Conservation (phyloP, 108 stramenopile genomes). For the Nitzschia palea region DNA sequence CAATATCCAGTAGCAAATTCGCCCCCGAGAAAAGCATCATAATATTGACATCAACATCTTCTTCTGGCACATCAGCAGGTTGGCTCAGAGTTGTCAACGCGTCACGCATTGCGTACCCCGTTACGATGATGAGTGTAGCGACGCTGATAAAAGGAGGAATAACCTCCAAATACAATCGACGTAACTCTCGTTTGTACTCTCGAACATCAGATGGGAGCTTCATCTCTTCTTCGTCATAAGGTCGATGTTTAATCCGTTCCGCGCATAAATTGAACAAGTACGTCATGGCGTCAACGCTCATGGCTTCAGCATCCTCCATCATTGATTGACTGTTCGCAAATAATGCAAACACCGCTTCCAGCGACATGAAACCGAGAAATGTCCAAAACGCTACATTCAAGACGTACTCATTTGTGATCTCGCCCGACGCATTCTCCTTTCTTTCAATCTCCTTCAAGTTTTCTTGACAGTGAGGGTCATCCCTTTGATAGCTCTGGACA, state of each 20-base stretch:
- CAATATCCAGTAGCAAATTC: conserved; percentile 65
- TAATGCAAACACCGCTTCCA: conserved; percentile 50
- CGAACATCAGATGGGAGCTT: not conserved
- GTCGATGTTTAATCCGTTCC: conserved; percentile 55
- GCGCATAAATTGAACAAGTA: conserved; percentile 72
- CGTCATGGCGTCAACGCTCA: conserved; percentile 66
- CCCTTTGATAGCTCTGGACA: conserved; percentile 3
- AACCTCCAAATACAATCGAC: conserved; percentile 57
- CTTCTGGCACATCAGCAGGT: conserved; percentile 21
- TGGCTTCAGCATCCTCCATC: conserved; percentile 28
- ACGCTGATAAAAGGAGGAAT: conserved; percentile 70
- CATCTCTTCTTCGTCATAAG: not conserved
- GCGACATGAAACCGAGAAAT: conserved; percentile 40
- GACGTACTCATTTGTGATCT: conserved; percentile 11
- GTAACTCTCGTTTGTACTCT: conserved; percentile 21
- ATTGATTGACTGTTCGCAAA: conserved; percentile 32
- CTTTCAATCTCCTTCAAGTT: too few relatives aligned
- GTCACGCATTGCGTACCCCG: conserved; percentile 23
- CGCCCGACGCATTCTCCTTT: not conserved
- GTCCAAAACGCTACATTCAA: conserved; percentile 45
- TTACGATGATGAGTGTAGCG: conserved; percentile 57
- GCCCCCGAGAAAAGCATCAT: conserved; percentile 68
- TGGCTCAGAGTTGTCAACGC: conserved; percentile 25
- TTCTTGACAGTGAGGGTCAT: not conserved
- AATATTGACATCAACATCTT: conserved; percentile 44